A percentile compares a stretch with the other conserved stretches of the same genome.
Conservation (phyloP, 129 eudicot genomes). For the Flaveria linearis region DNA sequence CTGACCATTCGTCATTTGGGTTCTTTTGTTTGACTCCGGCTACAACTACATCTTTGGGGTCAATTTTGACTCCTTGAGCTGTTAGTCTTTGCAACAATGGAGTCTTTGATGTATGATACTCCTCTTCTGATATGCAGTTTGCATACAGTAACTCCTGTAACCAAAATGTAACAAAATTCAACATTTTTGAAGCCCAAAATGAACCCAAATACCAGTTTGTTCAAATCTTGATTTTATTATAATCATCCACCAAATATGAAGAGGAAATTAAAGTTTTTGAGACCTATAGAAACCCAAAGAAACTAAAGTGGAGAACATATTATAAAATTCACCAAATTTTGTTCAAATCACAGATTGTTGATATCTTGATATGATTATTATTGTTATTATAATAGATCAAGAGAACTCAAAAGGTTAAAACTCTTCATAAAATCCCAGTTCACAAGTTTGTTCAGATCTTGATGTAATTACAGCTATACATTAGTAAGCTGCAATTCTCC, state of each 20-base stretch:
- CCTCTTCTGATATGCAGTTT: constrained; percentile 87
- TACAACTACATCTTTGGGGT: constrained; percentile 56
- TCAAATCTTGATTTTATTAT: constrained; percentile 12
- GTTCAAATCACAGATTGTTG: not conserved
- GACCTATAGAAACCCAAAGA: not conserved
- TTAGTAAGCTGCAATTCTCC: not conserved
- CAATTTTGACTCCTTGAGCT: constrained; percentile 84
- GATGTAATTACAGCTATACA: not conserved
- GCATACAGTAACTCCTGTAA: constrained; percentile 84
- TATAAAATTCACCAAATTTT: not conserved
- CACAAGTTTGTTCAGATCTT: not conserved
- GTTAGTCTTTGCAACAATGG: constrained; percentile 84
- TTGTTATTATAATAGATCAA: no score
- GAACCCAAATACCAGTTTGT: not conserved
- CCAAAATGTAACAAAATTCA: not conserved
- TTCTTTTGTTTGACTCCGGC: constrained; percentile 42
- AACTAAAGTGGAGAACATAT: not conserved
- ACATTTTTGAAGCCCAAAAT: not conserved
- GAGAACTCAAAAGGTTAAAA: not conserved
- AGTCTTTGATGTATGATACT: constrained; percentile 85
- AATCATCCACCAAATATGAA: not conserved
- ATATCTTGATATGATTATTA: not conserved
- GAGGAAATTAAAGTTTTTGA: not conserved
- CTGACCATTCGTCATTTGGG: constrained; percentile 74
- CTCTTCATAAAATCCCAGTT: not conserved